Evolutionary conservation across 176 grass and related monocot genomes (phyloP).

Genomic region (Melocanna baccifera): DNA sequence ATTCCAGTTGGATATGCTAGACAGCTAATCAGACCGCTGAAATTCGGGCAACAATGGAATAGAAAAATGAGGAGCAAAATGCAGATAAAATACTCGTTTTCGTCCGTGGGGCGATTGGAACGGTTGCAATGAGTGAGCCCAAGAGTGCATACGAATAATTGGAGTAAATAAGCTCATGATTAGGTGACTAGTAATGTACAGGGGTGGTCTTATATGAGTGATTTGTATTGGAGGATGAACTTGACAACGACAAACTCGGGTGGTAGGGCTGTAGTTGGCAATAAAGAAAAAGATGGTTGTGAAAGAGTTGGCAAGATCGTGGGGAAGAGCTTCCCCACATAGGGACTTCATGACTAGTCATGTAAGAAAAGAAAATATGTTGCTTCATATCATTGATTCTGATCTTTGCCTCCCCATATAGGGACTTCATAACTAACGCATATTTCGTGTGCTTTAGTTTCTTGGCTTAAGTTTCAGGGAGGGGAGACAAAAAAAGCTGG

Average conservation of each 20-base stretch:
- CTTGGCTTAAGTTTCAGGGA: neutral
- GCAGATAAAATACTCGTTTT: neutral
- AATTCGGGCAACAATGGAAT: conserved; percentile 17
- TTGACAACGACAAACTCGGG: neutral
- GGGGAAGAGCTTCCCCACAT: conserved; percentile 50
- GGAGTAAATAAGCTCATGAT: conserved; percentile 26
- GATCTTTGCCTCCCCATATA: conserved; percentile 43
- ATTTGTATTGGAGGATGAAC: conserved; percentile 22
- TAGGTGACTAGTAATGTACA: conserved; percentile 27
- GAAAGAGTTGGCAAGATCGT: conserved; percentile 54
- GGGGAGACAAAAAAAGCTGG: neutral
- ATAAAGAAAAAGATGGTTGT: conserved; percentile 28
- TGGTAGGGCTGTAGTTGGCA: conserved; percentile 41
- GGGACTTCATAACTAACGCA: conserved; percentile 1
- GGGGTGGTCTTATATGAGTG: conserved; percentile 16
- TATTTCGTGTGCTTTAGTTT: neutral
- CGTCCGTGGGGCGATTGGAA: conserved; percentile 13
- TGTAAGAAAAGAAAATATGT: conserved; percentile 3
- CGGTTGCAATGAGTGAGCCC: conserved; percentile 10
- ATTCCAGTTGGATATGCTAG: conserved; percentile 42
- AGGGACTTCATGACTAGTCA: too few relatives aligned
- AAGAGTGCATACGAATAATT: neutral
- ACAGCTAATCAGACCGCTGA: conserved; percentile 35
- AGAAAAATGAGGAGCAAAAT: conserved; percentile 24
- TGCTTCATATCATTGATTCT: conserved; percentile 45